Percentiles rank a stretch among this genome's conserved stretches.
Evolutionary conservation across 768 basidiomycete genomes (phyloP).

Genomic region (Rhizopogon vulgaris): DNA sequence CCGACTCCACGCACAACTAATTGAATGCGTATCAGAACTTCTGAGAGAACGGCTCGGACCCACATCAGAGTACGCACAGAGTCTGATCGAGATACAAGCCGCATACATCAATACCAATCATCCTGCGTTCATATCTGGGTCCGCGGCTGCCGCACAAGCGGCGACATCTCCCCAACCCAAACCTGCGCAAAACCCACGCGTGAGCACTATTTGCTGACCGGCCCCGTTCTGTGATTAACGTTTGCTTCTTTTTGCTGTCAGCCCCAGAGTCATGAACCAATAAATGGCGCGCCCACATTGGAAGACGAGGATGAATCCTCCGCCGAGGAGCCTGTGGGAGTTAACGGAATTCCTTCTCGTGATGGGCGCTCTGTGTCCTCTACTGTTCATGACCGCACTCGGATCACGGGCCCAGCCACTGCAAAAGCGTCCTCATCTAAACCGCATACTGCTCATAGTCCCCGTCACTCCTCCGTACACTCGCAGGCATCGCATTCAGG

Average conservation of each 20-base stretch:
- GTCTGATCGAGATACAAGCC: constrained; percentile 93
- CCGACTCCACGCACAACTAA: constrained; percentile 82
- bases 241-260: constrained; percentile 23
- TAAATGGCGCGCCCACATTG: constrained; percentile 43
- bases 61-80: constrained; percentile 94
- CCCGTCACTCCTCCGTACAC: constrained; percentile 29
- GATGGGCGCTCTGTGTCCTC: constrained; percentile 70
- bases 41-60: constrained; percentile 93
- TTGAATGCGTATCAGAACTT: constrained; percentile 96
- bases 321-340: constrained; percentile 47
- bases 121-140: constrained; percentile 85
- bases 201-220: constrained; percentile 29
- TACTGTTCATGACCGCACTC: constrained; percentile 69
- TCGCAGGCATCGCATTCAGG: constrained; percentile 28
- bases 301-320: constrained; percentile 65
- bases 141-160: constrained; percentile 55
- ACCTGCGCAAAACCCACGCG: constrained; percentile 43
- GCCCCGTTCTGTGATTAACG: constrained; percentile 7
- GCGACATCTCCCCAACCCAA: constrained; percentile 34
- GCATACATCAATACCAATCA: constrained; percentile 99
- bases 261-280: constrained; percentile 60
- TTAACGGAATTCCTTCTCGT: constrained; percentile 49
- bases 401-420: constrained; percentile 36
- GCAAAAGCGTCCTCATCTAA: constrained; percentile 19
- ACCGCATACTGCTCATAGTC: constrained; percentile 23